Conservation (phyloP, 148 eudicot genomes). For the Vaccinium myrtillus region DNA sequence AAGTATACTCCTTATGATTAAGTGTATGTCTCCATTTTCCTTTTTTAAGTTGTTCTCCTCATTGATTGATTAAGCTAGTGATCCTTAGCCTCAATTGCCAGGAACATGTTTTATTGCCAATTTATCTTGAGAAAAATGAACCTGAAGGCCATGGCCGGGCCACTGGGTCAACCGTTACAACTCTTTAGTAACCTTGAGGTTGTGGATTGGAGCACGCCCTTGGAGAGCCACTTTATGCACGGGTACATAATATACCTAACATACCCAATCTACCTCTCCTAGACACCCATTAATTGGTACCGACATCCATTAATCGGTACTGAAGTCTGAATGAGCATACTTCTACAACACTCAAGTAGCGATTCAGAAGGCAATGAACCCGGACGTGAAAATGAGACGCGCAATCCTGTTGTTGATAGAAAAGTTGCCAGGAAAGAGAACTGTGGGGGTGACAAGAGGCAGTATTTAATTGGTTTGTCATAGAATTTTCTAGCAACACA, state of each 20-base stretch:
- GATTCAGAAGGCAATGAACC: slow-evolving; percentile 34
- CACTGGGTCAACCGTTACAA: background rate
- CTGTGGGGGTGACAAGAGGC: no score
- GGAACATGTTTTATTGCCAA: background rate
- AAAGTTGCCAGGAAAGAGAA: slow-evolving; percentile 85
- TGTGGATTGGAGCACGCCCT: background rate
- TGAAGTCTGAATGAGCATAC: no score
- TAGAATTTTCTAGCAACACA: no score
- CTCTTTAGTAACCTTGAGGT: background rate
- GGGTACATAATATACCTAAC: background rate
- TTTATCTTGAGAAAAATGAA: background rate
- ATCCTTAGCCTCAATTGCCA: background rate
- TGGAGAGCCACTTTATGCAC: background rate
- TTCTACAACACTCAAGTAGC: slow-evolving; percentile 3
- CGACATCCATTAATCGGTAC: no score
- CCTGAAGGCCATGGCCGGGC: background rate
- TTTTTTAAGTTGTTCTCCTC: background rate
- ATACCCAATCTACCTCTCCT: no score
- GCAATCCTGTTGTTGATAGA: slow-evolving; percentile 47
- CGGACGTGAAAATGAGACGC: slow-evolving; percentile 20
- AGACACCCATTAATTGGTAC: no score
- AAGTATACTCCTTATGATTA: background rate
- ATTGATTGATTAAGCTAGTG: background rate
- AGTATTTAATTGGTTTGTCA: no score
- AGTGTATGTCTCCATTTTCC: background rate